Percentiles rank a stretch among this genome's conserved stretches.
phyloP scores from a whole-genome alignment of 2,329 filamentous ascomycete genomes.

The Cercospora sp. region DNA sequence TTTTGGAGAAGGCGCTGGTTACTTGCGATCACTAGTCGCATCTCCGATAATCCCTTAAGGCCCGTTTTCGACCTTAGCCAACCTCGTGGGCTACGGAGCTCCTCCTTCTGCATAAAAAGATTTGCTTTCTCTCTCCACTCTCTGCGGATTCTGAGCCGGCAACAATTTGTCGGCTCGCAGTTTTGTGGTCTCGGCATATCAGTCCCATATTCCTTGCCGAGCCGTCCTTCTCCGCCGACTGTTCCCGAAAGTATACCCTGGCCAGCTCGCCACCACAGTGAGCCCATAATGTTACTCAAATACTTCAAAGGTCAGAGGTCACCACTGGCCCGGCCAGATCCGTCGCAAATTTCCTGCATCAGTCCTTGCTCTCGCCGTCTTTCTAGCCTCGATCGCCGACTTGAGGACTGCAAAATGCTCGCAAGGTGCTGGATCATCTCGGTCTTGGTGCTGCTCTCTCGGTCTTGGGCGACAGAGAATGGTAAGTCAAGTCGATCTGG shows the following conservation, averaged over 20 bases:
- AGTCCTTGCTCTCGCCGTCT: neutral
- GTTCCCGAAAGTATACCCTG: neutral
- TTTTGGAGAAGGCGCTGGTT: too few relatives aligned
- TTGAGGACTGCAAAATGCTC: neutral
- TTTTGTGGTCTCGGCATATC: neutral
- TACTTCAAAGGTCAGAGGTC: neutral
- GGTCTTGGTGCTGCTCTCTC: neutral
- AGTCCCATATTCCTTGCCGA: neutral
- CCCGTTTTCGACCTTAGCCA: too few relatives aligned
- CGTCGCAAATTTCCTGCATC: neutral
- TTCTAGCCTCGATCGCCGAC: neutral
- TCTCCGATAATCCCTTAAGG: too few relatives aligned
- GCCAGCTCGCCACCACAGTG: neutral
- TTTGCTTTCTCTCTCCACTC: neutral
- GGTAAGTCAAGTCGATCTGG: neutral
- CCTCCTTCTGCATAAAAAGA: too few relatives aligned
- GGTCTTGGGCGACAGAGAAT: neutral
- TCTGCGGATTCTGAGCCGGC: neutral
- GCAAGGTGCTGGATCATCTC: neutral
- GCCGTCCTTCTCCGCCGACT: neutral
- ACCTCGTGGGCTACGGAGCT: too few relatives aligned
- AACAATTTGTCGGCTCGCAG: neutral
- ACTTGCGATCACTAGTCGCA: too few relatives aligned
- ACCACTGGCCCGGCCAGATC: neutral
- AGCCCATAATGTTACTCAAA: neutral